Conservation (phyloP, 208 protist genomes). For the Trypanosoma mega region DNA sequence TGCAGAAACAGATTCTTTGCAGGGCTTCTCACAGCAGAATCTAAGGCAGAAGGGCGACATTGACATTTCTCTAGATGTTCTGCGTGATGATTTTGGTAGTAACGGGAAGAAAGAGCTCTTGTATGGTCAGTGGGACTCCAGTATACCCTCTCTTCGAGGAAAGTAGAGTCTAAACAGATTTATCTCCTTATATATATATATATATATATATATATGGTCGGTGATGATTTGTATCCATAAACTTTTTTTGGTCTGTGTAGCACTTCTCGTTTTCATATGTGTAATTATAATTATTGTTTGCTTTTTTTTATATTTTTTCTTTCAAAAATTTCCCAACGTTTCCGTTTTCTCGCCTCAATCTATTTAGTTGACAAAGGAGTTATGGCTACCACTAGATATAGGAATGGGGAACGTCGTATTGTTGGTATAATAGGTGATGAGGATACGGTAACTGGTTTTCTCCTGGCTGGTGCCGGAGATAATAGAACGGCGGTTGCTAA, state of each 20-base stretch:
- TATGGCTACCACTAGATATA: constrained; percentile 39
- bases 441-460: constrained; percentile 96
- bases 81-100: constrained; percentile 26
- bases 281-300: neutral
- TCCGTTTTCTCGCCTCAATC: constrained; percentile 5
- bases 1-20: constrained; percentile 12
- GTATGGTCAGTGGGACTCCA: constrained; percentile 20
- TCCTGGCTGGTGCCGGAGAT: constrained; percentile 95
- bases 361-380: neutral
- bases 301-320: constrained; percentile 3
- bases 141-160: constrained; percentile 9
- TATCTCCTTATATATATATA: neutral
- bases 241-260: constrained; percentile 1
- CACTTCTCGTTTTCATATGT: constrained; percentile 4
- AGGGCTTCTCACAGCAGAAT: neutral
- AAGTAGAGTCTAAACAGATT: neutral
- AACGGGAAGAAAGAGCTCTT: constrained; percentile 10
- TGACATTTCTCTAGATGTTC: constrained; percentile 18
- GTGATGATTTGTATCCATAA: neutral
- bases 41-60: neutral
- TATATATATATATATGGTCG: neutral
- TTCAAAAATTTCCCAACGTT: neutral
- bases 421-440: constrained; percentile 93
- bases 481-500: constrained; percentile 49
- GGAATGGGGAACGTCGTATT: constrained; percentile 78